Evolutionary conservation across 805 yeast species (phyloP).

Genomic region (Helenozyma baotianmanensis): DNA sequence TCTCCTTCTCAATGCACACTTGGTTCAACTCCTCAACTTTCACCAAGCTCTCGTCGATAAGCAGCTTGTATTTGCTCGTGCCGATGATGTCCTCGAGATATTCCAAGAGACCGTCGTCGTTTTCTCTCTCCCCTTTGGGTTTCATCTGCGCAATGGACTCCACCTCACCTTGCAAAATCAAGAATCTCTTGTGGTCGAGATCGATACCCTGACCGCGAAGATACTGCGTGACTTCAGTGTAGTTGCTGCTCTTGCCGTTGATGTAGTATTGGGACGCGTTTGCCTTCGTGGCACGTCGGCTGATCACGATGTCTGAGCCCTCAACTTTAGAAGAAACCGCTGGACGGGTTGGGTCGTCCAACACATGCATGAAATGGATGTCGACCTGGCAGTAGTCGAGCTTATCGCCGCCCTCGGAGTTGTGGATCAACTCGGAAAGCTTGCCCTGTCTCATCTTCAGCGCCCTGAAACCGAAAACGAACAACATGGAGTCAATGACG

Average conservation of each 20-base stretch:
- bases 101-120: slow-evolving; percentile 90
- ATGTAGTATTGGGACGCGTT: slow-evolving; percentile 77
- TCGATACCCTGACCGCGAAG: slow-evolving; percentile 84
- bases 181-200: slow-evolving; percentile 87
- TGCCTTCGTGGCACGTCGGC: slow-evolving; percentile 74
- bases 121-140: slow-evolving; percentile 88
- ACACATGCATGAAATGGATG: slow-evolving; percentile 75
- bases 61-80: slow-evolving; percentile 74
- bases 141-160: slow-evolving; percentile 99
- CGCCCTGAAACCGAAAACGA: slow-evolving; percentile 96
- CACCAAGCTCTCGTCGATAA: slow-evolving; percentile 60
- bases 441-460: slow-evolving; percentile 95
- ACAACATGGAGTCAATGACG: slow-evolving; percentile 91
- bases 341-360: slow-evolving; percentile 45
- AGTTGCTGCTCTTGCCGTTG: slow-evolving; percentile 64
- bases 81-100: slow-evolving; percentile 97
- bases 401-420: slow-evolving; percentile 61
- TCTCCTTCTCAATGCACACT: slow-evolving; percentile 73
- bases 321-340: slow-evolving; percentile 40
- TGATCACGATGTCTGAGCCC: slow-evolving; percentile 59
- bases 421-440: slow-evolving; percentile 87
- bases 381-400: slow-evolving; percentile 83
- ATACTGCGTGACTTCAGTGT: slow-evolving; percentile 71
- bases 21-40: slow-evolving; percentile 75
- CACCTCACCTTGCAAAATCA: slow-evolving; percentile 96